Evolutionary conservation across 352 stramenopile species (phyloP).

Genomic region (Phytophthora pluvialis): DNA sequence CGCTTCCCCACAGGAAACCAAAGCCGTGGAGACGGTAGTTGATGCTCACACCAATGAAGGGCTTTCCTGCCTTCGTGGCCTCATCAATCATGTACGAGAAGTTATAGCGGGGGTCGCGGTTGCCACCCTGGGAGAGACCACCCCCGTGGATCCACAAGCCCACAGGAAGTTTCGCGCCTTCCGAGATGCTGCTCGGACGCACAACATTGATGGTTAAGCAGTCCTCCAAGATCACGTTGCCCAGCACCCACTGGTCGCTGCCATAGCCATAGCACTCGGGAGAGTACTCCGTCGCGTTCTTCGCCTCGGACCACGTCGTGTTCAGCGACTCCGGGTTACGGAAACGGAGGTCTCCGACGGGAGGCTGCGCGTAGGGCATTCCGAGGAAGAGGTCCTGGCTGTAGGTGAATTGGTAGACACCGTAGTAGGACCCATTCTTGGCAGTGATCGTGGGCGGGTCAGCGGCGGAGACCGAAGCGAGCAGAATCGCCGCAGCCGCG

Average conservation of each 20-base stretch:
- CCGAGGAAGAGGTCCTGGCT: slow-evolving; percentile 40
- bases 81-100: slow-evolving; percentile 40
- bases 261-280: slow-evolving; percentile 38
- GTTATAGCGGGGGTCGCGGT: slow-evolving; percentile 41
- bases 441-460: slow-evolving; percentile 19
- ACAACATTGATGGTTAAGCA: slow-evolving; percentile 36
- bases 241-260: slow-evolving; percentile 29
- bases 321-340: slow-evolving; percentile 23
- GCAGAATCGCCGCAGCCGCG: slow-evolving; percentile 5
- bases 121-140: slow-evolving; percentile 34
- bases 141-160: slow-evolving; percentile 40
- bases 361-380: slow-evolving; percentile 37
- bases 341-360: slow-evolving; percentile 33
- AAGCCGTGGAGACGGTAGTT: slow-evolving; percentile 49
- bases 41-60: slow-evolving; percentile 47
- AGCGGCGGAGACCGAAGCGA: slow-evolving; percentile 5
- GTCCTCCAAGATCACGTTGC: slow-evolving; percentile 32
- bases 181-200: slow-evolving; percentile 33
- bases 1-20: slow-evolving; percentile 38
- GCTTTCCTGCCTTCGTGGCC: slow-evolving; percentile 18
- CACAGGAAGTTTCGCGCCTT: slow-evolving; percentile 28
- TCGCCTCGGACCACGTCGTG: slow-evolving; percentile 26
- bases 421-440: slow-evolving; percentile 41
- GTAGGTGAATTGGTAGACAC: slow-evolving; percentile 34
- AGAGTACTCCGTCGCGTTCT: slow-evolving; percentile 48